phyloP scores from a whole-genome alignment of 164 flowering plant species.

The Santalum album region DNA sequence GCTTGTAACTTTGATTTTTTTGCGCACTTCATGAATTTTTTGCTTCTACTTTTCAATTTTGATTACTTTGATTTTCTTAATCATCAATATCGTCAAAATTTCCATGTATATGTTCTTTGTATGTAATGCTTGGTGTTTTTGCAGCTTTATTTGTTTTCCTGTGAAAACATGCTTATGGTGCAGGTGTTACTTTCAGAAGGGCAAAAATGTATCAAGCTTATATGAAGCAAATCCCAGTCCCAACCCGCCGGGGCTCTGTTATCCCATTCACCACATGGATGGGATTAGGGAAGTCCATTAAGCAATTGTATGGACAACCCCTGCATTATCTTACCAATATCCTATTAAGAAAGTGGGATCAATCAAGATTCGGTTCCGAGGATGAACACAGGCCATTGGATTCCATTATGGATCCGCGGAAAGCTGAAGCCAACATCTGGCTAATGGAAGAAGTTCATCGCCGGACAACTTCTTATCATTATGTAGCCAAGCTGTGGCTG shows the following conservation, averaged over 20 bases:
- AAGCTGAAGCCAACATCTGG: slow-evolving; percentile 89
- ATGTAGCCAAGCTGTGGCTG: slow-evolving; percentile 56
- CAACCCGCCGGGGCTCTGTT: slow-evolving; percentile 44
- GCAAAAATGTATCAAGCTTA: slow-evolving; percentile 82
- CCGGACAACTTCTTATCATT: slow-evolving; percentile 45
- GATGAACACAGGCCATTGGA: slow-evolving; percentile 53
- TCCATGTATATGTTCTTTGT: background rate
- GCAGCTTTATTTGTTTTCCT: background rate
- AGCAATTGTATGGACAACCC: slow-evolving; percentile 74
- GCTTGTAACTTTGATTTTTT: too few species aligned
- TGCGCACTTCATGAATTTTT: too few species aligned
- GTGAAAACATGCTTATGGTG: slow-evolving; percentile 9
- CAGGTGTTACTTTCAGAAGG: slow-evolving; percentile 44
- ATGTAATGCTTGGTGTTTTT: background rate
- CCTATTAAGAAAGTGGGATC: slow-evolving; percentile 66
- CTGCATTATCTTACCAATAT: slow-evolving; percentile 82
- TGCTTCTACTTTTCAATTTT: too few species aligned
- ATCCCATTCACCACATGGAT: slow-evolving; percentile 69
- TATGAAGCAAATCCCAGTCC: slow-evolving; percentile 72
- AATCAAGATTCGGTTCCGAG: slow-evolving; percentile 38
- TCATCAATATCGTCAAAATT: too few species aligned
- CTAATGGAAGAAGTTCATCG: slow-evolving; percentile 78
- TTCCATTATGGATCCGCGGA: slow-evolving; percentile 54
- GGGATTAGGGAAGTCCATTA: slow-evolving; percentile 63
- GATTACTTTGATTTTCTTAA: too few species aligned